Conservation (phyloP, 2,329 filamentous ascomycete genomes). For the Ophiocordyceps camponoti-leonardi region DNA sequence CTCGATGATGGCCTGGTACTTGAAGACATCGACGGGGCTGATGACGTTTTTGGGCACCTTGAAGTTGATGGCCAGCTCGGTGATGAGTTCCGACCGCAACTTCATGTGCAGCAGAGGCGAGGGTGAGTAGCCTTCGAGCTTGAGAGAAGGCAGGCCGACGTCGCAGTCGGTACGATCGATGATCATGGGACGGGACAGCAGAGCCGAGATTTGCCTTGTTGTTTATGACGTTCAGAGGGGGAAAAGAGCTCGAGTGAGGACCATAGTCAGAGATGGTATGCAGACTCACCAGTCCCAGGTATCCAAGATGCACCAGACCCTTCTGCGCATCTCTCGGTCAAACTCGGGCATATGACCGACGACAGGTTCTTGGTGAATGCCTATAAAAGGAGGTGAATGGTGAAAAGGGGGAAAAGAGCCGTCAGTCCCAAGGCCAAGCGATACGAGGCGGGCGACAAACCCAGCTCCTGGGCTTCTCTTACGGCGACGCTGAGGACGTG, state of each 20-base stretch:
- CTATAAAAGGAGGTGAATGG: slow-evolving; percentile 3
- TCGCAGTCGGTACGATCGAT: slow-evolving; percentile 12
- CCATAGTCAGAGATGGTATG: background rate
- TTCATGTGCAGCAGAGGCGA: slow-evolving; percentile 14
- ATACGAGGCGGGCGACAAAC: slow-evolving; percentile 2
- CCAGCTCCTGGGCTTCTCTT: slow-evolving; percentile 13
- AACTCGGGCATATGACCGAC: slow-evolving; percentile 8
- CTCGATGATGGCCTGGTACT: slow-evolving; percentile 15
- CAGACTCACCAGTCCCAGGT: slow-evolving; percentile 16
- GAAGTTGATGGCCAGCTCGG: slow-evolving; percentile 8
- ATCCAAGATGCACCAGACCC: slow-evolving; percentile 15
- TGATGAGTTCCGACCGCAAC: slow-evolving; percentile 11
- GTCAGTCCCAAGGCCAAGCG: background rate
- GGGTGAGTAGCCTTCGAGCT: slow-evolving; percentile 8
- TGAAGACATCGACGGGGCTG: slow-evolving; percentile 9
- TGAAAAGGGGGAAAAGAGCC: background rate
- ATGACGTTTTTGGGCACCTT: slow-evolving; percentile 10
- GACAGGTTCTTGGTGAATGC: slow-evolving; percentile 8
- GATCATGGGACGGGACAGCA: slow-evolving; percentile 12
- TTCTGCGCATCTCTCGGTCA: slow-evolving; percentile 13
- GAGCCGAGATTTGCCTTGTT: slow-evolving; percentile 15
- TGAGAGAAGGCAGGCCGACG: slow-evolving; percentile 10
- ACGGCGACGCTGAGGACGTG: slow-evolving; percentile 13
- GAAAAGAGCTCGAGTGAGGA: too few species aligned
- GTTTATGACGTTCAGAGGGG: background rate